Percentiles rank a stretch among this genome's conserved stretches.
phyloP scores from a whole-genome alignment of 176 grass and related monocot species.

The Areca catechu region DNA sequence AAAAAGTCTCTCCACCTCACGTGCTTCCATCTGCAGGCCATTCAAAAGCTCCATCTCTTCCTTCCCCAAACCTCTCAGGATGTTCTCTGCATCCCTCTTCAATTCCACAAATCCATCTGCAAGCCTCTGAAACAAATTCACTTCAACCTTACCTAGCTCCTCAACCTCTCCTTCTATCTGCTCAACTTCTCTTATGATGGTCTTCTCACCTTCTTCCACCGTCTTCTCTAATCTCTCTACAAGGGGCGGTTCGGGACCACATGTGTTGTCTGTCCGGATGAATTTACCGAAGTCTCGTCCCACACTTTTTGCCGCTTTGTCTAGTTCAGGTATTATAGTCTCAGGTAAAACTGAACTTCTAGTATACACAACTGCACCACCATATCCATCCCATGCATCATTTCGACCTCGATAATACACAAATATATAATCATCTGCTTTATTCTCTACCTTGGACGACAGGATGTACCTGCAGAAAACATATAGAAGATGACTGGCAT shows the following conservation, averaged over 20 bases:
- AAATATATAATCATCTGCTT: conserved; percentile 88
- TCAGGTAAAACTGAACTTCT: conserved; percentile 59
- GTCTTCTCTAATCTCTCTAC: conserved; percentile 77
- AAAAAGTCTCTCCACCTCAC: conserved; percentile 70
- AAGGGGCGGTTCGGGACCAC: conserved; percentile 79
- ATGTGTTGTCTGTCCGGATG: conserved; percentile 76
- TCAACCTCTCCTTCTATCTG: conserved; percentile 64
- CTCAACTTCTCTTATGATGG: conserved; percentile 59
- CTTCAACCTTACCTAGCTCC: conserved; percentile 68
- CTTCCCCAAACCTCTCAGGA: conserved; percentile 64
- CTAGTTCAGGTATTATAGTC: conserved; percentile 65
- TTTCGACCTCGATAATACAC: conserved; percentile 92
- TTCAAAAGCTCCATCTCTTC: conserved; percentile 92
- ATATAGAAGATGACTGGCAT: neutral
- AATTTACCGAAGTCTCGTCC: conserved; percentile 66
- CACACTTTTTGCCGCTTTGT: conserved; percentile 57
- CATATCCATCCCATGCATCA: conserved; percentile 96
- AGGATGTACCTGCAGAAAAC: conserved; percentile 71
- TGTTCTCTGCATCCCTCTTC: conserved; percentile 51
- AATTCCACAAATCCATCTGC: conserved; percentile 55
- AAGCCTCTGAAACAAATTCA: conserved; percentile 46
- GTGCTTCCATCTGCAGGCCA: conserved; percentile 77
- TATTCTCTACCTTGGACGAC: conserved; percentile 85
- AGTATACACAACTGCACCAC: conserved; percentile 80
- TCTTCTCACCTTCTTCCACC: conserved; percentile 73